Conservation (phyloP, 1,284 basidiomycete species). For the Boletus holoroseus region DNA sequence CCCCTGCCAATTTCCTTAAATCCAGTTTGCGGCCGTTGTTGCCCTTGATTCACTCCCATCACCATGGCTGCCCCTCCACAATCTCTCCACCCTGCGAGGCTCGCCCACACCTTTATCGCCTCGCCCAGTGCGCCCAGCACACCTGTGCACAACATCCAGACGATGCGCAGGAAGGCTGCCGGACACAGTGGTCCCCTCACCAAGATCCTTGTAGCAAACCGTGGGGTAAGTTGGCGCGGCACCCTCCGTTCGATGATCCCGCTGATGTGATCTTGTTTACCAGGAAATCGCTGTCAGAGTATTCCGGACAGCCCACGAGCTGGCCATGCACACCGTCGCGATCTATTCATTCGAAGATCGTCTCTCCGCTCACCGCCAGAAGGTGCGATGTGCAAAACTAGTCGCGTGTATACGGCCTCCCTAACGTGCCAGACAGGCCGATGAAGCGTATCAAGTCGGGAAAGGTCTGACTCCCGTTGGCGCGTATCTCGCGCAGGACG, state of each 20-base stretch:
- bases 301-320: conserved; percentile 96
- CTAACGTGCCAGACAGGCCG: conserved; percentile 70
- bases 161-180: conserved; percentile 86
- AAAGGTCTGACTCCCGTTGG: conserved; percentile 92
- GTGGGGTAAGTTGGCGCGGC: conserved; percentile 61
- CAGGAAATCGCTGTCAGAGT: conserved; percentile 99
- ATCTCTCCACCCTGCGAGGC: conserved; percentile 63
- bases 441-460: conserved; percentile 98
- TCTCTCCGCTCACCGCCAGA: conserved; percentile 95
- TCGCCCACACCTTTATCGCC: conserved; percentile 62
- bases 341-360: conserved; percentile 98
- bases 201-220: conserved; percentile 93
- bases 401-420: neutral
- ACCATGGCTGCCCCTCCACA: conserved; percentile 42
- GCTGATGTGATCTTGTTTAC: conserved; percentile 3
- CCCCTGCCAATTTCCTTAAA: conserved; percentile 15
- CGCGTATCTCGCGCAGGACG: conserved; percentile 96
- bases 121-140: conserved; percentile 74
- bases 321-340: conserved; percentile 98
- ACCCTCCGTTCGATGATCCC: conserved; percentile 6
- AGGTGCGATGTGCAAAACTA: conserved; percentile 52
- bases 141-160: conserved; percentile 83
- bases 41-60: conserved; percentile 19
- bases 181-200: conserved; percentile 88
- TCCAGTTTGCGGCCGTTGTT: neutral